Evolutionary conservation across 164 flowering plant genomes (phyloP), one percentile per base, ranked within the genome.

Genomic region (Vitis riparia): DNA sequence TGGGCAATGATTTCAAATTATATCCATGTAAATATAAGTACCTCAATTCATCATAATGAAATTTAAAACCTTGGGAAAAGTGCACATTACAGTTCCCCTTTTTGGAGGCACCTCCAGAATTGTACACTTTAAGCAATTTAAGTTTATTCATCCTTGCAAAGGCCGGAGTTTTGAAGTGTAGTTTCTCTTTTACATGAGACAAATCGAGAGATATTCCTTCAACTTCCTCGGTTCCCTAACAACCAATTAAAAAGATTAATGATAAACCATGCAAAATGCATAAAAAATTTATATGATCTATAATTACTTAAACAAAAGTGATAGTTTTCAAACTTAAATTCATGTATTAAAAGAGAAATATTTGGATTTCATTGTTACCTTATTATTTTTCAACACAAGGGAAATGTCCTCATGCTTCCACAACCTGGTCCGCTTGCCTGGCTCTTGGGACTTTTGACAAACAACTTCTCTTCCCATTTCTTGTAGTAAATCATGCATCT

Each of bases 151-250:
- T 63, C 4, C 27, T 32, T 4, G 19, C 7, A 49, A 71, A 71
- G 23, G 68, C 59, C 16, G 15, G 49, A 56, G 56, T 6, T 3
- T 3, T 0, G 6, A 1, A 37, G 11, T 15, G 8, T 0, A 30
- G 3, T 10, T n/a, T 32, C 11, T 62, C 59, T 7, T 55, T 11
- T 32, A 14, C 0, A n/a, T 11, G 10, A 10, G 62, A 37, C 9
- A 9, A 16, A 9, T 67, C 62, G 3, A 61, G 50, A 4, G 32
- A 17, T 15, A 70, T 62, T 11, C 61, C 55, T 63, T 70, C 62
- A 14, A 70, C 62, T 9, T 8, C 47, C 12, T 70, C 62, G 2
- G 47, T 70, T 63, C 67, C 73, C 73, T 53, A 53, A 58, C 1
- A 59, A 59, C 14, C 47, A 27, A 59, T 4, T 9, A 3, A 2